Percentiles rank a stretch among this genome's conserved stretches.
Evolutionary conservation across 306 rosid genomes (phyloP).

Genomic region (Alnus rubra): DNA sequence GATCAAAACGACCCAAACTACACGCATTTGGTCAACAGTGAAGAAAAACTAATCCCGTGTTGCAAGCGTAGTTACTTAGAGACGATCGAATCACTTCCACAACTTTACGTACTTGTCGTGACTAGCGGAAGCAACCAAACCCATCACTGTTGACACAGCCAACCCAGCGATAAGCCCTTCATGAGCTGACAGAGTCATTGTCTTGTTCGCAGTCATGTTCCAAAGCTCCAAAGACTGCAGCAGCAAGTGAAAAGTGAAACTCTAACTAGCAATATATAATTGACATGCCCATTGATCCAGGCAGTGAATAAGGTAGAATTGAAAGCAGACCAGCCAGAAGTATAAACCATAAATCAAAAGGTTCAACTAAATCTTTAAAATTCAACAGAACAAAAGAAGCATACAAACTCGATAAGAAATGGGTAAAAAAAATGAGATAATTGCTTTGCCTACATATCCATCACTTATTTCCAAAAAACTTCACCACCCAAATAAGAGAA

Average conservation of each 20-base stretch:
- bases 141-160: constrained; percentile 74
- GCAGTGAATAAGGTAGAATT: not conserved
- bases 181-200: constrained; percentile 86
- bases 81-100: constrained; percentile 60
- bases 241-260: constrained; percentile 13
- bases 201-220: constrained; percentile 91
- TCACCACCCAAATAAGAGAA: not conserved
- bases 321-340: not conserved
- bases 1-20: constrained; percentile 24
- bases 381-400: not conserved
- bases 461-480: not conserved
- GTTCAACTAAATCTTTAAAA: not conserved
- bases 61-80: constrained; percentile 25
- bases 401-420: not conserved
- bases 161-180: constrained; percentile 82
- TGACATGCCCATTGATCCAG: not conserved
- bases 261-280: not conserved
- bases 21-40: constrained; percentile 26
- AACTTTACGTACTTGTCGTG: constrained; percentile 88
- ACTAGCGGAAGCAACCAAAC: constrained; percentile 90
- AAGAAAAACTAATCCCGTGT: constrained; percentile 30
- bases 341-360: not conserved
- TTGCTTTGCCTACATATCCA: not conserved
- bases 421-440: not conserved
- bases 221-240: constrained; percentile 95